Percentiles rank a stretch among this genome's conserved stretches.
Conservation (phyloP, 2,329 filamentous ascomycete species). For the Parastagonospora nodorum region DNA sequence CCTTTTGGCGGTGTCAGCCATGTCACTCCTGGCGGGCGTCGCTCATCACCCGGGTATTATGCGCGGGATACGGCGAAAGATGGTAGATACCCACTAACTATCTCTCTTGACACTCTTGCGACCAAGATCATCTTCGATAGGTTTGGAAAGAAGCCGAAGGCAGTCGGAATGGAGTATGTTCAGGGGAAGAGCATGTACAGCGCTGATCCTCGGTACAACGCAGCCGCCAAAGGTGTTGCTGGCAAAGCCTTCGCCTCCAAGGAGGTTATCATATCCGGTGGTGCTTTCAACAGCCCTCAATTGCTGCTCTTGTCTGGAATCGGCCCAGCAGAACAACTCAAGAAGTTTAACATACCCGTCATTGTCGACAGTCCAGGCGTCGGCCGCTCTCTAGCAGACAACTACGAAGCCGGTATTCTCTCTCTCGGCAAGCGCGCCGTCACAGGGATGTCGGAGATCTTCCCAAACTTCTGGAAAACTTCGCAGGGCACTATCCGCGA, state of each 20-base stretch:
- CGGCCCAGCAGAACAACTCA: conserved; percentile 60
- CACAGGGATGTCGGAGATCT: conserved; percentile 23
- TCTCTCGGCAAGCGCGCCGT: conserved; percentile 22
- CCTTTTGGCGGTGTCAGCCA: conserved; percentile 35
- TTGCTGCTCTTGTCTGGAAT: conserved; percentile 67
- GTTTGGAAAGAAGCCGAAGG: conserved; percentile 37
- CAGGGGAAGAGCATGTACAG: conserved; percentile 50
- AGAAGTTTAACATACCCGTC: conserved; percentile 57
- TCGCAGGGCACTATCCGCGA: conserved; percentile 26
- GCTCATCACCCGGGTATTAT: conserved; percentile 46
- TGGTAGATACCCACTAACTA: conserved; percentile 36
- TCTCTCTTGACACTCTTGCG: conserved; percentile 47
- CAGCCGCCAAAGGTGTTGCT: conserved; percentile 23
- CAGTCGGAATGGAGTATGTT: conserved; percentile 52
- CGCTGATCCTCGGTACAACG: conserved; percentile 48
- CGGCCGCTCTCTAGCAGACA: conserved; percentile 46
- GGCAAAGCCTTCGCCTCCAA: conserved; percentile 48
- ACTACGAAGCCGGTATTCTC: conserved; percentile 29
- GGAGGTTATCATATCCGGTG: conserved; percentile 41
- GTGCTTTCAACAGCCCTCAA: conserved; percentile 67
- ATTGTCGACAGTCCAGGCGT: conserved; percentile 64
- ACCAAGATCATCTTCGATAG: conserved; percentile 50
- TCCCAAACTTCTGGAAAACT: conserved; percentile 33
- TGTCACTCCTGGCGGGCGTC: conserved; percentile 23
- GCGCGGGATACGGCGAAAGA: conserved; percentile 55